Base-by-base conservation (phyloP, 257 asterid species). In the Haberlea rhodopensis region DNA sequence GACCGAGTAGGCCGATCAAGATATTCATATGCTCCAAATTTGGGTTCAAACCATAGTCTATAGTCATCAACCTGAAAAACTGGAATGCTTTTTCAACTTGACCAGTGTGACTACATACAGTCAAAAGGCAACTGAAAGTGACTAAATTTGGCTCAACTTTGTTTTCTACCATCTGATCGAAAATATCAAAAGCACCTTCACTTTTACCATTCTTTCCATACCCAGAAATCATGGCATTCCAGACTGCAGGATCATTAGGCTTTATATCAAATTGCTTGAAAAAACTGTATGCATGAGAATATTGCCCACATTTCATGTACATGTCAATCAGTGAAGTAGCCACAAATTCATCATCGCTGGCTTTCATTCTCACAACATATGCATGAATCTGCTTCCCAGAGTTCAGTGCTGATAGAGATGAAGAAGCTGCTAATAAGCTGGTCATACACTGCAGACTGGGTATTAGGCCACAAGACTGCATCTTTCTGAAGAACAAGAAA, bases 161-260 rank as follows among this genome's bases (percentile, higher is more conserved):
- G 53, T 65, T 74, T 67, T 79, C 77, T 28, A 84, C 60, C 97
- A 90, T 87, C 67, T 69, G 81, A 60, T 53, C 16, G 69, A 85
- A 90, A 56, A 81, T 74, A 67, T 75, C 79, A 54, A 82, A 85
- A 70, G 94, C 96, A 57, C 82, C 79, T 81, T 81, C 86, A 56
- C 72, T 69, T 54, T 64, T 71, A 29, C 96, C 94, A 29, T 92
- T 85, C 65, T 74, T 81, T 52, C 97, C 96, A 43, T 85, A 87
- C 16, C 99, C 99, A 45, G 89, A 87, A 54, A 92, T 92, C 90
- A 87, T 92, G 16, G 95, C 95, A 65, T 92, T 92, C 97, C 99
- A 92, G 57, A 87, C 72, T 16, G 88, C 88, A 11, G 99, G 91
- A 73, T 92, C 97, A 8, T 69, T 65, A 31, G 87, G 80, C 76